Conservation (phyloP, 2,329 filamentous ascomycete genomes). For the Chaetomium strumarium region DNA sequence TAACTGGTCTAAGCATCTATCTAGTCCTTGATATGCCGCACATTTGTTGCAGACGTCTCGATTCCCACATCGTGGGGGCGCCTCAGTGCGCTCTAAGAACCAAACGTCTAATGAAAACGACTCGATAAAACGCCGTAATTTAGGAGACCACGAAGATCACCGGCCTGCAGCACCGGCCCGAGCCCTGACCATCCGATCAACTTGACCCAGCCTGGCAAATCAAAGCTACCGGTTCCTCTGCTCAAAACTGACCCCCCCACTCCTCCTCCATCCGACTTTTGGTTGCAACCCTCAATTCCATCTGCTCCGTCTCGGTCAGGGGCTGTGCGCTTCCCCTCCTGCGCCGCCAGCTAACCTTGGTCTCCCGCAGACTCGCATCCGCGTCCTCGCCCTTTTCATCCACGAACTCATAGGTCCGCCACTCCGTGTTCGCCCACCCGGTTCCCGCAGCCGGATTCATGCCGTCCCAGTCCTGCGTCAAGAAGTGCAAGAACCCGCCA, state of each 20-base stretch:
- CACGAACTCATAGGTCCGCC: conserved; percentile 60
- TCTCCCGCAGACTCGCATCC: conserved; percentile 44
- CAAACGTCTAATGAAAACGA: neutral
- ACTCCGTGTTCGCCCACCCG: conserved; percentile 70
- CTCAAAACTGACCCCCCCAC: conserved; percentile 2
- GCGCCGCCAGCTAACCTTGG: conserved; percentile 41
- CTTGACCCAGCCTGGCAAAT: too few relatives aligned
- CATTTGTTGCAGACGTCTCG: too few relatives aligned
- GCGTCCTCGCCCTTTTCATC: conserved; percentile 45
- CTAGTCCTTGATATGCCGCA: too few relatives aligned
- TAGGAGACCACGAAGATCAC: too few relatives aligned
- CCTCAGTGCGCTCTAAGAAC: too few relatives aligned
- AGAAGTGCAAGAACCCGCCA: conserved; percentile 76
- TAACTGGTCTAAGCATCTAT: too few relatives aligned
- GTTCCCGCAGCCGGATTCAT: conserved; percentile 49
- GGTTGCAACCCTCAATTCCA: conserved; percentile 37
- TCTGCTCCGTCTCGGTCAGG: conserved; percentile 42
- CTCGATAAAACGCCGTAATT: too few relatives aligned
- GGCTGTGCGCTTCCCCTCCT: conserved; percentile 37
- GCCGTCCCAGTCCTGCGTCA: conserved; percentile 75
- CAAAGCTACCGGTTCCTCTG: too few relatives aligned
- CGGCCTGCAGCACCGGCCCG: too few relatives aligned
- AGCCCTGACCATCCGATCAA: too few relatives aligned
- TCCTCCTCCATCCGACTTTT: conserved; percentile 31
- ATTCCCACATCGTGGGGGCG: too few relatives aligned